Evolutionary conservation across 2,329 filamentous ascomycete genomes (phyloP).

Genomic region (Trichoderma semiorbis): DNA sequence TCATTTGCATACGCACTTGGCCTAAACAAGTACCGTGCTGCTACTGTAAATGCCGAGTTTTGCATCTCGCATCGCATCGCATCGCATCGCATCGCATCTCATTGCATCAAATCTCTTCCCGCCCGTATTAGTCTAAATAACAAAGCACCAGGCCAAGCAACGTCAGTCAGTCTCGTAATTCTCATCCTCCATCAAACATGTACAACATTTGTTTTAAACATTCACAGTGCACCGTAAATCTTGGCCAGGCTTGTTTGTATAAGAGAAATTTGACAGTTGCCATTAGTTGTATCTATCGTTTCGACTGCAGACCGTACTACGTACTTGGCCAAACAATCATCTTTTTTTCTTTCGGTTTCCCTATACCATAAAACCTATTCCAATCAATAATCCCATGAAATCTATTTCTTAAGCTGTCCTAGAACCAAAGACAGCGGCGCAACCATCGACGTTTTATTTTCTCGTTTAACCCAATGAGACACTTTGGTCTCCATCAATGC

Average conservation of each 20-base stretch:
- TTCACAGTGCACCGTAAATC: neutral
- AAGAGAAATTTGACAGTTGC: neutral
- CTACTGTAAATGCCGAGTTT: neutral
- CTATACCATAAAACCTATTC: neutral
- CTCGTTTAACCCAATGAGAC: neutral
- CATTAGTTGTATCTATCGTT: slow-evolving; percentile 7
- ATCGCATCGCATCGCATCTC: neutral
- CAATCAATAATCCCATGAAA: neutral
- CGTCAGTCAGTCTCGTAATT: too few species aligned
- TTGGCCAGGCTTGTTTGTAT: neutral
- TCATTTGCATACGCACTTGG: neutral
- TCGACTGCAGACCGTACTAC: neutral
- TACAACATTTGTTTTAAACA: neutral
- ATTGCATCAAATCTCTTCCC: neutral
- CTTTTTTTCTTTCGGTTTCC: slow-evolving; percentile 7
- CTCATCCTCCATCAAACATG: neutral
- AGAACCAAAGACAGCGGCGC: neutral
- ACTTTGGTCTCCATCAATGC: neutral
- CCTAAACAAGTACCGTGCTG: neutral
- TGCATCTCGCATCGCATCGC: neutral
- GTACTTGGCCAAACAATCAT: neutral
- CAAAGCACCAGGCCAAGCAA: neutral
- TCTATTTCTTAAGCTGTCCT: slow-evolving; percentile 8
- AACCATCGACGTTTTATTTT: neutral
- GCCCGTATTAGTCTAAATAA: neutral